Percentiles rank a stretch among this genome's conserved stretches.
These are phyloP conservation scores for Delonix regia DNA, from an alignment of 306 rosid genomes.

Conservation along the genomic window DNA sequence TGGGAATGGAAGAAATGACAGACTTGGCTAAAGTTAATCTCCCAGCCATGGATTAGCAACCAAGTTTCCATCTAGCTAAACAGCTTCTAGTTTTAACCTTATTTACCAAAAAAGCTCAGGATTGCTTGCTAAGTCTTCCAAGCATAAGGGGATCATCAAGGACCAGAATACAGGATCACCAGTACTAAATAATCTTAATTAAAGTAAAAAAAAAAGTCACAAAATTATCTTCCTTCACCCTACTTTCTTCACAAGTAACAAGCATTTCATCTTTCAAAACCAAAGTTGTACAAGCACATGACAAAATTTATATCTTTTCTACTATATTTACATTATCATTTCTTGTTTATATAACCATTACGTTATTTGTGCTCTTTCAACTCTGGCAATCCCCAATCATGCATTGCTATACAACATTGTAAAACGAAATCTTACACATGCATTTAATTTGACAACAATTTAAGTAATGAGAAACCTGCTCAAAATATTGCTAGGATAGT, in stretches of 20 bases:
- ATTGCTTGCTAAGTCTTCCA: no score
- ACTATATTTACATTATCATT: not conserved
- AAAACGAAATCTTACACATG: not conserved
- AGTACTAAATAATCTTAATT: slow-evolving; percentile 11
- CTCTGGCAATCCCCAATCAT: not conserved
- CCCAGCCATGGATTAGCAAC: no score
- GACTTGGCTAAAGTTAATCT: no score
- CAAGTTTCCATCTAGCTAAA: no score
- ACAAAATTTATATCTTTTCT: slow-evolving; percentile 12
- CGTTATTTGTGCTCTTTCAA: not conserved
- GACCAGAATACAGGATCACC: not conserved
- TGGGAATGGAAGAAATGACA: no score
- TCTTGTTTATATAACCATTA: not conserved
- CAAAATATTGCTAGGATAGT: slow-evolving; percentile 22
- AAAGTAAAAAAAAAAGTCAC: not conserved
- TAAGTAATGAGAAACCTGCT: not conserved
- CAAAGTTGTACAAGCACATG: not conserved
- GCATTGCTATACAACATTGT: not conserved
- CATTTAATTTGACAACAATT: not conserved
- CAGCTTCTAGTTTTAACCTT: no score
- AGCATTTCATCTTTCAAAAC: slow-evolving; percentile 1
- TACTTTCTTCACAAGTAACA: not conserved
- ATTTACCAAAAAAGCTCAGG: no score
- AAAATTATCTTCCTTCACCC: not conserved
- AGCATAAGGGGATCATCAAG: no score